phyloP scores from a whole-genome alignment of 163 green algal genomes.

The Chlamydomonas reinhardtii region DNA sequence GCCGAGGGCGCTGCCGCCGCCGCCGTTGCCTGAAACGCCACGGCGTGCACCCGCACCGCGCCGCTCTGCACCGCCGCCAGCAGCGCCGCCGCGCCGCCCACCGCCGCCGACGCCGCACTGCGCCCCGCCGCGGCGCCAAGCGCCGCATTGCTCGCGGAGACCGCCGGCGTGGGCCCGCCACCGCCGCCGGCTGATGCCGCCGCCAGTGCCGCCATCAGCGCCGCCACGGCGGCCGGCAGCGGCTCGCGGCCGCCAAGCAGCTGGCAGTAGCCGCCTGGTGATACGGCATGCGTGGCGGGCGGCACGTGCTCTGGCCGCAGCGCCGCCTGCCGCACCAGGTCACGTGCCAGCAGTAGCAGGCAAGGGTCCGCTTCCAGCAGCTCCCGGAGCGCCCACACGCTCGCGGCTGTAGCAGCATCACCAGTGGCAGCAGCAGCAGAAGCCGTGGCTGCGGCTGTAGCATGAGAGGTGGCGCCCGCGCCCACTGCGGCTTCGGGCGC shows the following conservation, averaged over 20 bases:
- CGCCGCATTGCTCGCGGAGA: too few species aligned
- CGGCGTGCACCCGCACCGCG: slow-evolving; percentile 8
- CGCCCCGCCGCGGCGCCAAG: too few species aligned
- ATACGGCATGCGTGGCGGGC: slow-evolving; percentile 20
- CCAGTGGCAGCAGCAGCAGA: background rate
- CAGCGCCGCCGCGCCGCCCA: background rate
- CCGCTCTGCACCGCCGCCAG: background rate
- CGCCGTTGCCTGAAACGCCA: background rate
- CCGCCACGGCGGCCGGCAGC: background rate
- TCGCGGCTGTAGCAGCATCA: background rate
- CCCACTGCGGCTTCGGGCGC: background rate
- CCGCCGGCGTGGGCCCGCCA: background rate
- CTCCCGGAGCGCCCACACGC: slow-evolving; percentile 21
- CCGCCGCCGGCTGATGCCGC: background rate
- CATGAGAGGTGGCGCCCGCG: background rate
- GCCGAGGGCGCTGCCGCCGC: background rate
- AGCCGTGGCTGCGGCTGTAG: background rate
- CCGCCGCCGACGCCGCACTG: background rate
- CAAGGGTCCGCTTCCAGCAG: slow-evolving; percentile 24
- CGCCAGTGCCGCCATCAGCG: background rate
- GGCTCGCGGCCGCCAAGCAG: slow-evolving; percentile 26
- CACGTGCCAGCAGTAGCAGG: slow-evolving; percentile 10
- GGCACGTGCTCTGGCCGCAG: slow-evolving; percentile 20
- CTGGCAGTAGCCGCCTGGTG: background rate
- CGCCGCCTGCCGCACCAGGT: slow-evolving; percentile 33